phyloP scores from a whole-genome alignment of 257 asterid genomes.

The Salvia rosmarinus region DNA sequence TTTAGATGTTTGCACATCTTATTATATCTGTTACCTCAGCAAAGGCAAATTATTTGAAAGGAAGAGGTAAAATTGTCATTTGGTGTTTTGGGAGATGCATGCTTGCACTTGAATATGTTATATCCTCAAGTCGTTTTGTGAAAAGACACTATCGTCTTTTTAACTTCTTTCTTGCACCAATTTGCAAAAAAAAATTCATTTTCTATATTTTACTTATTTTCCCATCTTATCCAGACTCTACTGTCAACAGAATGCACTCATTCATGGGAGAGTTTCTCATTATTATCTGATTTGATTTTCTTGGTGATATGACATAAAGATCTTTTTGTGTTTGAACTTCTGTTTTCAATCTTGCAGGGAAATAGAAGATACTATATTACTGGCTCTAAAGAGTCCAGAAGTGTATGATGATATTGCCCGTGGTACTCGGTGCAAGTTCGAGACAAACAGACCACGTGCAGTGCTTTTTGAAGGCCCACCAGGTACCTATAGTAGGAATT shows the following conservation, averaged over 20 bases:
- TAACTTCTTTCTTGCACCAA: conserved; percentile 3
- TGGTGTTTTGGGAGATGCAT: conserved; percentile 15
- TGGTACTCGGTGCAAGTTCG: conserved; percentile 91
- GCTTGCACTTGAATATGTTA: background rate
- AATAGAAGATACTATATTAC: conserved; percentile 85
- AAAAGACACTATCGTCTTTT: conserved; percentile 3
- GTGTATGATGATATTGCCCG: conserved; percentile 94
- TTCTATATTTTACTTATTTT: conserved; percentile 20
- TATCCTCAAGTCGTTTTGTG: background rate
- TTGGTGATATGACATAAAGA: conserved; percentile 9
- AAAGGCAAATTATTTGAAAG: conserved; percentile 3
- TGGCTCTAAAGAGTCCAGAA: conserved; percentile 91
- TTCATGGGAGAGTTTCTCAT: conserved; percentile 13
- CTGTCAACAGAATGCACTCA: conserved; percentile 22
- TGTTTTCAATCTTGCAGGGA: conserved; percentile 53
- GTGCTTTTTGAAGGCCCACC: conserved; percentile 99
- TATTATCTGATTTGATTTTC: conserved; percentile 23
- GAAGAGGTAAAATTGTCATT: background rate
- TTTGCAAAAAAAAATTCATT: conserved; percentile 7
- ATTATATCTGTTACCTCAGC: background rate
- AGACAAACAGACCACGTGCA: conserved; percentile 96
- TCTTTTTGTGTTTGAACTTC: conserved; percentile 16
- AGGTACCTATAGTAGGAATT: conserved; percentile 44
- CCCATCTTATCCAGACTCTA: background rate
- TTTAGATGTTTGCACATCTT: conserved; percentile 21